Evolutionary conservation across 2,329 filamentous ascomycete genomes (phyloP), one percentile per base, ranked within the genome.

Genomic region (Fusarium tricinctum): DNA sequence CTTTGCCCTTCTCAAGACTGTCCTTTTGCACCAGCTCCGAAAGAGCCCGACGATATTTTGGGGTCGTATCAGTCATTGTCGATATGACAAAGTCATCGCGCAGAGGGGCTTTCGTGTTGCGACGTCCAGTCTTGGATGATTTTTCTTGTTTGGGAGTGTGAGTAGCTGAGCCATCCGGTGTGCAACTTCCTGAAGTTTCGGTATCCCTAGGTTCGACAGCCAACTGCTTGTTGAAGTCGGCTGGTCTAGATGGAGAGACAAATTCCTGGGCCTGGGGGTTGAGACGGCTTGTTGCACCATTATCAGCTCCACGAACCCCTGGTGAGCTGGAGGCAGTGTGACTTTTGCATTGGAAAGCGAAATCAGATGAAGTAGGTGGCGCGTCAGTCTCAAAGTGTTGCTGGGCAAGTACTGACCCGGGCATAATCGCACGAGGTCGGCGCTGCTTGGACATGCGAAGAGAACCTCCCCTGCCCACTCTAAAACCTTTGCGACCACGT

Each of bases 401-500:
- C 50, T 68, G 70, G 42, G 58, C 47, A 13, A 71, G 59, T 20
- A 53, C 52, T 40, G 72, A 45, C n/a, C 48, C 59, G 19, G 63
- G 48, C 54, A 66, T 52, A 14, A 71, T 22, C 23, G 63, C 43
- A 17, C 65, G 70, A 15, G 66, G 63, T 32, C 70, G 75, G 26
- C 77, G 75, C 47, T 73, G 73, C 63, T 78, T 79, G 5, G 65
- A 61, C 23, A 79, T 58, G 12, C 73, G 74, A 30, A 80, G 70
- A 6, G 79, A 80, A 22, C 77, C 78, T n/a, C 77, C 78, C 13
- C 71, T 73, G 26, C 72, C 64, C 39, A 70, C 60, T 30, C 76
- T 71, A 20, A 75, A 80, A 17, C 60, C 63, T 14, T 64, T 68
- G 12, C 53, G 67, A 7, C 55, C 59, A 19, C 67, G 62, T 23